phyloP scores from a whole-genome alignment of 2,329 filamentous ascomycete genomes.

The Fusarium sterilihyphosum region DNA sequence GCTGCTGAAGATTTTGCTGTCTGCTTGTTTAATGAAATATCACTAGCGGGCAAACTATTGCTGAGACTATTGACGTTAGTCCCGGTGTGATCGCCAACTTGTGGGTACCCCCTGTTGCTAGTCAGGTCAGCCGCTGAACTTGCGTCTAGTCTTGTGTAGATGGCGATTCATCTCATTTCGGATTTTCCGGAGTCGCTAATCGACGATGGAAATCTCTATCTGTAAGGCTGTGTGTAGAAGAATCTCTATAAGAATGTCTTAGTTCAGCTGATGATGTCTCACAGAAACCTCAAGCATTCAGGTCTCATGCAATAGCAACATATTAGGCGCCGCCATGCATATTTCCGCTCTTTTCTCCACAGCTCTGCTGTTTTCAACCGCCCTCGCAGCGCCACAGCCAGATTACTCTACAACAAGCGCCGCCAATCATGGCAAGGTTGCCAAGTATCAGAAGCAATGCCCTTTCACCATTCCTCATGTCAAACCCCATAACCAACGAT shows the following conservation, averaged over 20 bases:
- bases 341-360: not conserved
- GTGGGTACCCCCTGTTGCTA: not conserved
- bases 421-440: not conserved
- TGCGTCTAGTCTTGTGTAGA: not conserved
- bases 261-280: not conserved
- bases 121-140: not conserved
- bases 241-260: not conserved
- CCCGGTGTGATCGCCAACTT: not conserved
- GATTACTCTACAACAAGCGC: not conserved
- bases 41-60: not conserved
- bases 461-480: not conserved
- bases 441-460: not conserved
- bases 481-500: not conserved
- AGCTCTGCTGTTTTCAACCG: not conserved
- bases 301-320: not conserved
- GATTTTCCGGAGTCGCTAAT: not conserved
- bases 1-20: not conserved
- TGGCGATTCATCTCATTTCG: not conserved
- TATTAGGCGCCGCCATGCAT: not conserved
- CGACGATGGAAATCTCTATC: too few relatives aligned
- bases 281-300: rapidly evolving
- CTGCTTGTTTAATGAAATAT: too few relatives aligned
- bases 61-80: not conserved
- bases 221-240: not conserved
- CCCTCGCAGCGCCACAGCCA: not conserved